phyloP scores from a whole-genome alignment of 495 filamentous ascomycete species.

The Aspergillus nanangensis region DNA sequence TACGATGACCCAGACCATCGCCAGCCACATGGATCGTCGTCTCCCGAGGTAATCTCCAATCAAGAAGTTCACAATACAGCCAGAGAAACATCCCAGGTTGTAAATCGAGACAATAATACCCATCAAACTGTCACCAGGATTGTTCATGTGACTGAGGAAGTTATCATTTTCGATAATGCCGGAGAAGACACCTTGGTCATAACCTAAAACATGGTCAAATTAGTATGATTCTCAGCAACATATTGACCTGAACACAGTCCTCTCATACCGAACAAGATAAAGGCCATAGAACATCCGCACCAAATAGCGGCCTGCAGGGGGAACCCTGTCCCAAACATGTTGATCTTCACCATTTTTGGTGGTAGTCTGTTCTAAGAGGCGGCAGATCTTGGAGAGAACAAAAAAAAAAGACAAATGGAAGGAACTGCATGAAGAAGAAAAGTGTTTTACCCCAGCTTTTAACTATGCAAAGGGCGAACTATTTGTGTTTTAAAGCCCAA shows the following conservation, averaged over 20 bases:
- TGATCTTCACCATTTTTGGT: background rate
- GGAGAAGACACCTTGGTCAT: conserved; percentile 53
- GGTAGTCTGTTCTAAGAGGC: too few species aligned
- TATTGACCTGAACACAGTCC: too few species aligned
- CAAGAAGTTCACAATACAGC: conserved; percentile 40
- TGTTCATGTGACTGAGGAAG: conserved; percentile 38
- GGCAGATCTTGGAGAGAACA: too few species aligned
- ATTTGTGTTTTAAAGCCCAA: too few species aligned
- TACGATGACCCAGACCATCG: conserved; percentile 31
- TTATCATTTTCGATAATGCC: conserved; percentile 44
- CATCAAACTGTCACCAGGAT: conserved; percentile 36
- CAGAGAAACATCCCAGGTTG: conserved; percentile 45
- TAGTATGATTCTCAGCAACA: too few species aligned
- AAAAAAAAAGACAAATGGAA: too few species aligned
- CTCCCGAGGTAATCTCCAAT: conserved; percentile 47
- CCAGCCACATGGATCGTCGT: conserved; percentile 37
- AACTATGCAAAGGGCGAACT: too few species aligned
- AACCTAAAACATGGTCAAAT: conserved; percentile 29
- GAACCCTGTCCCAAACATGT: background rate
- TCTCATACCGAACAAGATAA: background rate
- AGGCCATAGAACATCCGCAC: background rate
- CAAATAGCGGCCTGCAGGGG: background rate
- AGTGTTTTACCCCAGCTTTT: too few species aligned
- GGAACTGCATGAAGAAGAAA: too few species aligned
- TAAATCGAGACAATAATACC: conserved; percentile 48